Percentiles rank a stretch among this genome's conserved stretches.
These are phyloP conservation scores for Pythium myriotylum DNA, from an alignment of 352 stramenopile genomes.

Conservation along the genomic window DNA sequence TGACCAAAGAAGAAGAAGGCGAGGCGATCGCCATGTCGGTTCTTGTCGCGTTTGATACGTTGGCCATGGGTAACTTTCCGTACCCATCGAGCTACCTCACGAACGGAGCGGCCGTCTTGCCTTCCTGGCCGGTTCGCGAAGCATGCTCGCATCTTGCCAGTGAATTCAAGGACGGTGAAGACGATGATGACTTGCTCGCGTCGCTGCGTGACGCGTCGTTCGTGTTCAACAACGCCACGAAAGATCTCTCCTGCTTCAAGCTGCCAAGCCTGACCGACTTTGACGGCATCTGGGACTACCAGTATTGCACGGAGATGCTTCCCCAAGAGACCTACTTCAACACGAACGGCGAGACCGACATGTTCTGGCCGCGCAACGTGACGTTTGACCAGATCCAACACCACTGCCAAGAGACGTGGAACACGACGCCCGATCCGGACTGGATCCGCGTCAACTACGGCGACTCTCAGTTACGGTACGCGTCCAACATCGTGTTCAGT, in stretches of 20 bases:
- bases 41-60: slow-evolving; percentile 88
- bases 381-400: slow-evolving; percentile 56
- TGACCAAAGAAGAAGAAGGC: slow-evolving; percentile 45
- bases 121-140: slow-evolving; percentile 91
- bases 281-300: slow-evolving; percentile 91
- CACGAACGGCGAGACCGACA: slow-evolving; percentile 89
- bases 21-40: slow-evolving; percentile 75
- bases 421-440: slow-evolving; percentile 67
- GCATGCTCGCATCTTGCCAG: slow-evolving; percentile 79
- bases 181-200: slow-evolving; percentile 45
- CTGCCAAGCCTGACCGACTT: slow-evolving; percentile 70
- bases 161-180: slow-evolving; percentile 38
- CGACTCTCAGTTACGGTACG: slow-evolving; percentile 50
- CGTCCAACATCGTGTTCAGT: slow-evolving; percentile 96
- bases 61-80: slow-evolving; percentile 96
- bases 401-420: slow-evolving; percentile 72
- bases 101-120: slow-evolving; percentile 67
- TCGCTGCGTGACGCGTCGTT: slow-evolving; percentile 66
- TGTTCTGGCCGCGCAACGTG: slow-evolving; percentile 89
- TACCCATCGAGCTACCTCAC: slow-evolving; percentile 95
- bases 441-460: slow-evolving; percentile 82
- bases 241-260: slow-evolving; percentile 72
- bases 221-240: slow-evolving; percentile 91
- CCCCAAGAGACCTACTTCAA: slow-evolving; percentile 88
- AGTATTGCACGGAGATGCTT: slow-evolving; percentile 93